A percentile compares a stretch with the other conserved stretches of the same genome.
Evolutionary conservation across 768 basidiomycete species (phyloP).

Genomic region (Psilocybe cyanescens): DNA sequence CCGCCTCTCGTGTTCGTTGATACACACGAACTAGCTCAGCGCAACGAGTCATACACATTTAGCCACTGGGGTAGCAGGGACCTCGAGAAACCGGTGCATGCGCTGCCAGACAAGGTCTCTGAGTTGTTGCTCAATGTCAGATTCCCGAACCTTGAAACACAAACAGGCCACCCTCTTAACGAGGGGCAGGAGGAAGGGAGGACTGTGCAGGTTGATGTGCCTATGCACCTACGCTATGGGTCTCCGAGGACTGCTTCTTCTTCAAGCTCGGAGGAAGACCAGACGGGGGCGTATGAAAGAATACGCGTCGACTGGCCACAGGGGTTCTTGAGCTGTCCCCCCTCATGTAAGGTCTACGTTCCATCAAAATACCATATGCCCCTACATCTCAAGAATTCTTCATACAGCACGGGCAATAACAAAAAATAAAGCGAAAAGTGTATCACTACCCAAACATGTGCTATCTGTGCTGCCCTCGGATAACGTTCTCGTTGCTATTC

Average conservation of each 20-base stretch:
- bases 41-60: slow-evolving; percentile 40
- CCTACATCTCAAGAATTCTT: background rate
- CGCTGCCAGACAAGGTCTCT: slow-evolving; percentile 29
- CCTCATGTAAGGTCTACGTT: slow-evolving; percentile 23
- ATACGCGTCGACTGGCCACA: slow-evolving; percentile 39
- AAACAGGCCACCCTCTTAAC: background rate
- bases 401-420: background rate
- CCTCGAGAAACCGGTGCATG: slow-evolving; percentile 49
- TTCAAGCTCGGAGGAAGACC: background rate
- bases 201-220: slow-evolving; percentile 36
- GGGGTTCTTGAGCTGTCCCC: slow-evolving; percentile 42
- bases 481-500: slow-evolving; percentile 23
- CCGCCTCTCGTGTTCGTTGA: slow-evolving; percentile 51
- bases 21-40: slow-evolving; percentile 48
- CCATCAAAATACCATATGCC: background rate
- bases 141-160: slow-evolving; percentile 30
- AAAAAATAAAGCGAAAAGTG: background rate
- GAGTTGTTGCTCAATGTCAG: slow-evolving; percentile 22
- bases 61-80: slow-evolving; percentile 45
- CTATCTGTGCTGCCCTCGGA: slow-evolving; percentile 10
- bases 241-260: slow-evolving; percentile 20
- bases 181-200: slow-evolving; percentile 9
- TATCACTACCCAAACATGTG: slow-evolving; percentile 14
- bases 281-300: slow-evolving; percentile 26
- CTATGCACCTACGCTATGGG: slow-evolving; percentile 52